Evolutionary conservation across 495 filamentous ascomycete species (phyloP), one percentile per base, ranked within the genome.

Genomic region (Margaritispora aquatica): DNA sequence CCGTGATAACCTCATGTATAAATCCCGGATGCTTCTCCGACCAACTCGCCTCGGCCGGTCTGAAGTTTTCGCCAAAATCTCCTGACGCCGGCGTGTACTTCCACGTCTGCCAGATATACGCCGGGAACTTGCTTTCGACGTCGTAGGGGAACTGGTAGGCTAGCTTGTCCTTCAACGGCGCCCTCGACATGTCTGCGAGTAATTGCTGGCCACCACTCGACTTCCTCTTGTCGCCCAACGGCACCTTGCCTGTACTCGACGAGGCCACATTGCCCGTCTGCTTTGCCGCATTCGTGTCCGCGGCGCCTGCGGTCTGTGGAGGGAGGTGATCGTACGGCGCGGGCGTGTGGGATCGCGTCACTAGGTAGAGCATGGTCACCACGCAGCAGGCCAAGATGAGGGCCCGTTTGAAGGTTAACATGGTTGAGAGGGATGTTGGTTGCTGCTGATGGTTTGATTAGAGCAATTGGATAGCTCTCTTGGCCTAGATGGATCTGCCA

Each of bases 21-120:
- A 98, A 98, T 2, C 82, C 84, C 0, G 94, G 94, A 71, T 98
- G 89, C 62, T 89, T 76, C 63, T 91, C 83, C 2, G 92, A 88
- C 94, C 94, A 98, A 59, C 87, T 90, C 41, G 92, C 90, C 74
- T 98, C 94, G 55, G 88, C 76, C 26, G 83, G 80, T 50, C 95
- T 85, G 50, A 96, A 89, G 5, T 76, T 73, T 60, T 88, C 83
- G 3, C 69, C 71, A 68, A 98, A 98, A 59, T 89, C 82, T 54
- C 82, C 77, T n/a, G 88, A 88, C 1, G 86, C 80, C 0, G 95
- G 94, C 1, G 85, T 88, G 69, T 87, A 89, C 73, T 95, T 96
- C 94, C 94, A 98, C 38, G 94, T 98, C 76, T 98, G 94, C 94
- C 94, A 98, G 60, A 98, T 95, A 73, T 96, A 98, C 26, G 91